Percentiles rank a stretch among this genome's conserved stretches.
phyloP scores from a whole-genome alignment of 2,329 filamentous ascomycete genomes.

The Colletotrichum sp. region DNA sequence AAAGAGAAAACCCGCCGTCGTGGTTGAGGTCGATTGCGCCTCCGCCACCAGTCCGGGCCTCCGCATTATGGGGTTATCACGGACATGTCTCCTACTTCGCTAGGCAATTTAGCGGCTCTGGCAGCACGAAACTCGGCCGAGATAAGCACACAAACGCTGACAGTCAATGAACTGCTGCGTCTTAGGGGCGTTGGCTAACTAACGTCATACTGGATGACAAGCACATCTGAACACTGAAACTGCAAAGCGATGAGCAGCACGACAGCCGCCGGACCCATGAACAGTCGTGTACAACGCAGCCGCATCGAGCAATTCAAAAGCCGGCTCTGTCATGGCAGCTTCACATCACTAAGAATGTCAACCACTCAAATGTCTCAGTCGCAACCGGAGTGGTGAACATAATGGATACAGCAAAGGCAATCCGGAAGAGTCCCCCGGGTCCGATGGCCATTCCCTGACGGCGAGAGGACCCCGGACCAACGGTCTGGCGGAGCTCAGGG shows the following conservation, averaged over 20 bases:
- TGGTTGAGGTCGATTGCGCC: background rate
- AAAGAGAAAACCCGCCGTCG: conserved; percentile 1
- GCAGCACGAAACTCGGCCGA: background rate
- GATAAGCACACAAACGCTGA: background rate
- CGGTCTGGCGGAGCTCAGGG: background rate
- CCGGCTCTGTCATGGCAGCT: background rate
- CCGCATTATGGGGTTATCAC: background rate
- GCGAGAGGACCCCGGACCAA: background rate
- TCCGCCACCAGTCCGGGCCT: background rate
- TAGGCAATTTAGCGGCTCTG: background rate
- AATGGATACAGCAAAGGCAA: background rate
- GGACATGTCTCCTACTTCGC: background rate
- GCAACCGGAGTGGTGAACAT: background rate
- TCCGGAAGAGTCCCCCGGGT: background rate
- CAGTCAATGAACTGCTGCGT: background rate
- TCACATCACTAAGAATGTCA: background rate
- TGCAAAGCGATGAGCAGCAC: background rate
- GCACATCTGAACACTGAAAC: background rate
- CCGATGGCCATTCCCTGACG: background rate
- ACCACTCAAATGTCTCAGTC: background rate
- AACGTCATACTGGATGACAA: background rate
- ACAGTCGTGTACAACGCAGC: background rate
- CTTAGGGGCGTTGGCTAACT: background rate
- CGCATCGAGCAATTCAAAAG: background rate
- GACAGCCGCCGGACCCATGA: background rate